A percentile compares a stretch with the other conserved stretches of the same genome.
Conservation (phyloP, 495 filamentous ascomycete genomes). For the Podospora comata region DNA sequence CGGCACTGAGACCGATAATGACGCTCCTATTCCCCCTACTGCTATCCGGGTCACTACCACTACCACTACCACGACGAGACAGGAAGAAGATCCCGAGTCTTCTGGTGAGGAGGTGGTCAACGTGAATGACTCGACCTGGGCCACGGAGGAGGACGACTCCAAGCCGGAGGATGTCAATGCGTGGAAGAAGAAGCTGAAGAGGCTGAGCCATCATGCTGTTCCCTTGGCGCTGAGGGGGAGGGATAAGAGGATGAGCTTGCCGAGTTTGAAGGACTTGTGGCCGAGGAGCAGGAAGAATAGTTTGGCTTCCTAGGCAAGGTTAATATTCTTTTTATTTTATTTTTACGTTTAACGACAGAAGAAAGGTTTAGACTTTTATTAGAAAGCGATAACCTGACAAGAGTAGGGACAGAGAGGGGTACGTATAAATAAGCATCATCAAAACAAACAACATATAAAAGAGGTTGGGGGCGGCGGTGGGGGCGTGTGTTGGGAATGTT, state of each 20-base stretch:
- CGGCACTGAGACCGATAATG: neutral
- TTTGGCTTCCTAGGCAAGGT: neutral
- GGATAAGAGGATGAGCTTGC: slow-evolving; percentile 35
- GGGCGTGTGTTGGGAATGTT: too few relatives aligned
- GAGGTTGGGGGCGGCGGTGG: neutral
- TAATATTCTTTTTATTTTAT: too few relatives aligned
- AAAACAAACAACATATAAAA: neutral
- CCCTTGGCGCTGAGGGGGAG: neutral
- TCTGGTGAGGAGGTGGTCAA: neutral
- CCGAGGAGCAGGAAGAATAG: slow-evolving; percentile 16
- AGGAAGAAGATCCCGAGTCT: neutral
- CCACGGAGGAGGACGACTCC: slow-evolving; percentile 5
- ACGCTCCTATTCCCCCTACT: neutral
- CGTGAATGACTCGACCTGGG: neutral
- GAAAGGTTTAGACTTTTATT: neutral
- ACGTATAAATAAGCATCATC: neutral
- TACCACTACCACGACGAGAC: neutral
- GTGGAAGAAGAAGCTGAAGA: slow-evolving; percentile 4
- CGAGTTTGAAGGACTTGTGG: slow-evolving; percentile 26
- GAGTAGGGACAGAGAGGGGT: neutral
- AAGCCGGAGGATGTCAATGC: slow-evolving; percentile 1
- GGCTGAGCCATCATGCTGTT: neutral
- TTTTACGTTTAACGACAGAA: neutral
- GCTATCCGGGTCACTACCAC: neutral
- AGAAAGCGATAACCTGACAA: neutral